A percentile compares a stretch with the other conserved stretches of the same genome.
Evolutionary conservation across 2,329 filamentous ascomycete species (phyloP).

Genomic region (Microcyclosporella mali): DNA sequence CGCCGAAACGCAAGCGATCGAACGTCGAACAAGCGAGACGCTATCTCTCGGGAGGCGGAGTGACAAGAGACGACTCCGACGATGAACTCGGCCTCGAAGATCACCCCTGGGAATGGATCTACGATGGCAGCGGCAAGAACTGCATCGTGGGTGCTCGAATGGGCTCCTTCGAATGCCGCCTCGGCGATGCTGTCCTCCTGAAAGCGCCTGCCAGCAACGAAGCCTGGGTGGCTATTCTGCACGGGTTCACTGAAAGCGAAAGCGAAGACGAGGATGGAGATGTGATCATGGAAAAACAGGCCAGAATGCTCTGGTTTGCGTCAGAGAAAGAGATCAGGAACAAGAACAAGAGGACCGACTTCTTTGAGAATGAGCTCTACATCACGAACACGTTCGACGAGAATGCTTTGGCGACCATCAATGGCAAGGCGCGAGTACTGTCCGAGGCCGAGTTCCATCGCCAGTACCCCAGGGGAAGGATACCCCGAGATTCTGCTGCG

Average conservation of each 20-base stretch:
- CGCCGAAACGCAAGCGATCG: slow-evolving; percentile 36
- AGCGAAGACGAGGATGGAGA: slow-evolving; percentile 55
- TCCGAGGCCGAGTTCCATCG: slow-evolving; percentile 63
- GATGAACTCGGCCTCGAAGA: slow-evolving; percentile 64
- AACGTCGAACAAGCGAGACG: slow-evolving; percentile 44
- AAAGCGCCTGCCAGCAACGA: slow-evolving; percentile 79
- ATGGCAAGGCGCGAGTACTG: slow-evolving; percentile 76
- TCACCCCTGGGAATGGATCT: slow-evolving; percentile 51
- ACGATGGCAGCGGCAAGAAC: slow-evolving; percentile 42
- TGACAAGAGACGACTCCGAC: slow-evolving; percentile 73
- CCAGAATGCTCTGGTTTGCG: slow-evolving; percentile 93
- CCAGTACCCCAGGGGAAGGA: slow-evolving; percentile 66
- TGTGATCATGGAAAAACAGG: slow-evolving; percentile 55
- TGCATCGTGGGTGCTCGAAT: slow-evolving; percentile 73
- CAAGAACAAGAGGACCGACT: slow-evolving; percentile 72
- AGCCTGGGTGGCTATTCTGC: slow-evolving; percentile 87
- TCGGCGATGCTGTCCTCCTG: slow-evolving; percentile 80
- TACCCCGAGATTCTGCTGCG: slow-evolving; percentile 66
- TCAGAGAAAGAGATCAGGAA: slow-evolving; percentile 84
- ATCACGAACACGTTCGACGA: slow-evolving; percentile 81
- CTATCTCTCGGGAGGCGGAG: slow-evolving; percentile 53
- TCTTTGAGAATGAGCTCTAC: slow-evolving; percentile 78
- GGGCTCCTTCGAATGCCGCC: slow-evolving; percentile 69
- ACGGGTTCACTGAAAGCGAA: slow-evolving; percentile 69
- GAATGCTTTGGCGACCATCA: slow-evolving; percentile 82